Conservation (phyloP, 164 flowering plant genomes). For the Aristolochia contorta region DNA sequence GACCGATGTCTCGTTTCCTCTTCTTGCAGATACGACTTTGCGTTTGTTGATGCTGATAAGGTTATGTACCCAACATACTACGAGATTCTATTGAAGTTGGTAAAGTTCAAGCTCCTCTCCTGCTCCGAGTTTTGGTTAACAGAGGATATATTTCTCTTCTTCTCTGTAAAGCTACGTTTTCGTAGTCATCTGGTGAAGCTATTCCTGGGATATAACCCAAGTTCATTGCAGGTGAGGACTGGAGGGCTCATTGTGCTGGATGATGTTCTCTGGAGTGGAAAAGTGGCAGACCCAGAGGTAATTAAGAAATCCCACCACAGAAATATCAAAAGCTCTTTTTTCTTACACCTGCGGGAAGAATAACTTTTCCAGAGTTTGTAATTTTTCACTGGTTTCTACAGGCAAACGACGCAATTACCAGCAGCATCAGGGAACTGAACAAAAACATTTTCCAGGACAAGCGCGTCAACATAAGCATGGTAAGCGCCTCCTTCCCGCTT, state of each 20-base stretch:
- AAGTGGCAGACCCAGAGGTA: conserved; percentile 80
- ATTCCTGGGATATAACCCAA: no score
- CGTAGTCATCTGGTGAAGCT: no score
- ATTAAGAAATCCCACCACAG: background rate
- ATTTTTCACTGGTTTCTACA: conserved; percentile 14
- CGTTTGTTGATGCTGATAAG: conserved; percentile 93
- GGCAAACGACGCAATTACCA: conserved; percentile 69
- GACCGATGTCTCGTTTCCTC: background rate
- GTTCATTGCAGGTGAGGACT: conserved; percentile 53
- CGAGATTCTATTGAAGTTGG: conserved; percentile 77
- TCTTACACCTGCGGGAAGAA: background rate
- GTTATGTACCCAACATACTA: conserved; percentile 71
- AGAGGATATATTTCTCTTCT: background rate
- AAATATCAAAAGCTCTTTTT: background rate
- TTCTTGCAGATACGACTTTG: conserved; percentile 78
- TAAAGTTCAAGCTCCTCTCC: conserved; percentile 13
- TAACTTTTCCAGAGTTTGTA: no score
- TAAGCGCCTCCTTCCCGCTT: conserved; percentile 17
- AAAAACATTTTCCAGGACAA: conserved; percentile 48
- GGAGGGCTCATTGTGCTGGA: conserved; percentile 88
- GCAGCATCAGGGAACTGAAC: conserved; percentile 66
- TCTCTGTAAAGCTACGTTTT: no score
- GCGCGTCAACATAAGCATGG: conserved; percentile 82
- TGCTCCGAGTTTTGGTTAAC: background rate
- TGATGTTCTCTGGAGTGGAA: conserved; percentile 96